These are phyloP conservation scores for Agaricus blazei DNA, from an alignment of 768 basidiomycete species.

Conservation along the genomic window DNA sequence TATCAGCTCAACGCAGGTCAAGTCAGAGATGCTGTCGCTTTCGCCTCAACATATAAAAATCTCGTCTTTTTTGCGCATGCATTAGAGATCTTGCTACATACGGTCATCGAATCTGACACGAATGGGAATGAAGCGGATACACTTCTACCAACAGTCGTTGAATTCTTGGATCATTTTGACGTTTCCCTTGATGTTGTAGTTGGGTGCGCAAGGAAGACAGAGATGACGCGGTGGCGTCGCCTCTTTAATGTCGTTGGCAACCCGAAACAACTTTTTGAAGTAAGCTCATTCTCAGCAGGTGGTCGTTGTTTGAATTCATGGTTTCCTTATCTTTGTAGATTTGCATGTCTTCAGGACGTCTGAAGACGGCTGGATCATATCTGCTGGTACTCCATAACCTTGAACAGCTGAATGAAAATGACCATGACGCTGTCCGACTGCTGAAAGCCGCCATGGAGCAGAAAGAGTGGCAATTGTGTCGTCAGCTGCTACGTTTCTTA, in stretches of 20 bases:
- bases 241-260: conserved; percentile 89
- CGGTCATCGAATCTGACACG: conserved; percentile 83
- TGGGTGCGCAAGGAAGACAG: conserved; percentile 93
- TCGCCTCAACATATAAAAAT: conserved; percentile 82
- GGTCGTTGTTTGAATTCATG: not conserved
- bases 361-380: conserved; percentile 90
- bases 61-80: conserved; percentile 93
- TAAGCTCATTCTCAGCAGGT: conserved; percentile 21
- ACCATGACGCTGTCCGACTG: conserved; percentile 76
- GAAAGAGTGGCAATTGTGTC: conserved; percentile 87
- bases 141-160: conserved; percentile 65
- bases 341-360: conserved; percentile 64
- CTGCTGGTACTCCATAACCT: conserved; percentile 91
- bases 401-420: conserved; percentile 80
- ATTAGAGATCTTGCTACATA: conserved; percentile 91
- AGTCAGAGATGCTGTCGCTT: conserved; percentile 73
- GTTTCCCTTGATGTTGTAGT: conserved; percentile 90
- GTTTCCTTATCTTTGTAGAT: conserved; percentile 36
- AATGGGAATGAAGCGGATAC: conserved; percentile 27
- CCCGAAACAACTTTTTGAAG: conserved; percentile 89
- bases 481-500: conserved; percentile 88
- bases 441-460: conserved; percentile 69
- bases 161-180: conserved; percentile 94
- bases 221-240: conserved; percentile 84
- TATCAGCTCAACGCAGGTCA: conserved; percentile 67